A percentile compares a stretch with the other conserved stretches of the same genome.
These are phyloP conservation scores for Penicillium sp. DNA, from an alignment of 2,329 filamentous ascomycete species.

Conservation along the genomic window DNA sequence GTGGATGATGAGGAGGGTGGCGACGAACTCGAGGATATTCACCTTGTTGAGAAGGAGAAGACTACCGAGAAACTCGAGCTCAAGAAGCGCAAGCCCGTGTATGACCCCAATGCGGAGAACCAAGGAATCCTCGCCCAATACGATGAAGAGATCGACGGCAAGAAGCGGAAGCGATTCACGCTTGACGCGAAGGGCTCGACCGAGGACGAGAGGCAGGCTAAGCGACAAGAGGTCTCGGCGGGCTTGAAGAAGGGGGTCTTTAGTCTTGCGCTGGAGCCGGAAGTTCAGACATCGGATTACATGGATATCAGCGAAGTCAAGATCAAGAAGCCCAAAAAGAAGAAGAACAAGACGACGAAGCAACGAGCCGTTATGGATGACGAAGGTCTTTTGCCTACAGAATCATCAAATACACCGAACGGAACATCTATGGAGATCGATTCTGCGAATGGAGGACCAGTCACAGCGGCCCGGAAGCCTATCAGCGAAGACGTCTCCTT, in stretches of 20 bases:
- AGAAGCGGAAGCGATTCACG: slow-evolving; percentile 85
- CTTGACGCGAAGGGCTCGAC: slow-evolving; percentile 76
- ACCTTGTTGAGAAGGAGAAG: slow-evolving; percentile 46
- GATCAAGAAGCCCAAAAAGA: slow-evolving; percentile 89
- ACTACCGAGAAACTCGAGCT: slow-evolving; percentile 70
- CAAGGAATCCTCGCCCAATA: slow-evolving; percentile 82
- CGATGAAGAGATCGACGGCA: slow-evolving; percentile 90
- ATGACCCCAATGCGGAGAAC: slow-evolving; percentile 77
- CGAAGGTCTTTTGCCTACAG: slow-evolving; percentile 55
- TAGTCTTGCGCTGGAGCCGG: slow-evolving; percentile 71
- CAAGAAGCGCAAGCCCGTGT: slow-evolving; percentile 87
- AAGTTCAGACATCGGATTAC: slow-evolving; percentile 79
- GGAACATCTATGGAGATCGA: slow-evolving; percentile 76
- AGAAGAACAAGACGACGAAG: slow-evolving; percentile 74
- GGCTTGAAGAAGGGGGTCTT: slow-evolving; percentile 69
- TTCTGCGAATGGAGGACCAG: slow-evolving; percentile 46
- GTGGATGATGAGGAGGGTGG: slow-evolving; percentile 84
- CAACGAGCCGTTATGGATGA: slow-evolving; percentile 65
- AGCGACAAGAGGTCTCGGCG: slow-evolving; percentile 56
- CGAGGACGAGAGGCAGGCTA: slow-evolving; percentile 63
- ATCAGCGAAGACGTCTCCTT: slow-evolving; percentile 68
- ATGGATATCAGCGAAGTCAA: slow-evolving; percentile 84
- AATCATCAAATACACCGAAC: slow-evolving; percentile 37
- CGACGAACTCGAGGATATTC: slow-evolving; percentile 69
- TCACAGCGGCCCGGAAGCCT: slow-evolving; percentile 59